phyloP scores from a whole-genome alignment of 257 asterid species.

The Solanum tarijense region DNA sequence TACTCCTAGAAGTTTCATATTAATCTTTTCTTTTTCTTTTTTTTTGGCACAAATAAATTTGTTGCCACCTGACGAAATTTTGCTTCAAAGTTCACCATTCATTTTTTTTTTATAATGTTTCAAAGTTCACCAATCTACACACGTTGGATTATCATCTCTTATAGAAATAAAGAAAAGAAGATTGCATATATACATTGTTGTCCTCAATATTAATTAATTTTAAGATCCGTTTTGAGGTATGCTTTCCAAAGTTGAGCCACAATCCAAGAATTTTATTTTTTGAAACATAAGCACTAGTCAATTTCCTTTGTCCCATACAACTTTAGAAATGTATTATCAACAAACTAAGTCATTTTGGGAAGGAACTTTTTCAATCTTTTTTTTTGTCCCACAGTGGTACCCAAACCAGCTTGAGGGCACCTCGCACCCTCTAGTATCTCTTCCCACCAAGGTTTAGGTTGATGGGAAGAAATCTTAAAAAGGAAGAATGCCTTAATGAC shows the following conservation, averaged over 20 bases:
- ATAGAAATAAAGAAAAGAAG: not conserved
- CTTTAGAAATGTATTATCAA: not conserved
- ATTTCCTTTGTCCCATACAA: not conserved
- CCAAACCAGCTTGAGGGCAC: not conserved
- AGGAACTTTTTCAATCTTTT: not conserved
- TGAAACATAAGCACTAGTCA: not conserved
- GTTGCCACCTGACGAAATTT: not conserved
- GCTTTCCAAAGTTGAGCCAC: not conserved
- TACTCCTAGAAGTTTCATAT: not conserved
- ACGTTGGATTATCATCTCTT: not conserved
- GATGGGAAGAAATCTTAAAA: not conserved
- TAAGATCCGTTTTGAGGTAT: not conserved
- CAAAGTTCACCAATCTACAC: not conserved
- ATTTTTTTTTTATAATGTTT: not conserved
- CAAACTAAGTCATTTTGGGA: not conserved
- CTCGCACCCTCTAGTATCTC: not conserved
- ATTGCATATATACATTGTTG: not conserved
- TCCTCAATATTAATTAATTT: not conserved
- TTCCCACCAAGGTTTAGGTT: not conserved
- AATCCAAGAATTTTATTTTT: not conserved
- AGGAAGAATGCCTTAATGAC: not conserved
- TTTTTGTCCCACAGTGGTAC: not conserved
- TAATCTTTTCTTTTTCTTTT: not conserved
- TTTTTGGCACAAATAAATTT: not conserved
- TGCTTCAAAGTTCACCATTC: not conserved